Conservation (phyloP, 371 early-diverging fungal genomes). For the Mortierella sp. region DNA sequence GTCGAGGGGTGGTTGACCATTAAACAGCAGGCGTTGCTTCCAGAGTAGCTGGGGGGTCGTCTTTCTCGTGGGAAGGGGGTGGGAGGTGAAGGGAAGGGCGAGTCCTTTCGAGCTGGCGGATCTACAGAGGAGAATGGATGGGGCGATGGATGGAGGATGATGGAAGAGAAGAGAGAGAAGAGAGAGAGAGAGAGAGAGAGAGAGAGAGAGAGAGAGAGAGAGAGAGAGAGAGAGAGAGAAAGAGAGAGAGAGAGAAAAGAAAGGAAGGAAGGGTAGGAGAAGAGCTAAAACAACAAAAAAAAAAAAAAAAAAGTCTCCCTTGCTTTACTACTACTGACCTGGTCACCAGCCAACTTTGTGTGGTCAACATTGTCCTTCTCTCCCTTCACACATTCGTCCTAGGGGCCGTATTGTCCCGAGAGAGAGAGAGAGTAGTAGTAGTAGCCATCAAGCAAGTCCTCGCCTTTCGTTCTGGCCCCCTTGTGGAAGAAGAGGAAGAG, state of each 20-base stretch:
- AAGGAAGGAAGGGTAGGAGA: not conserved
- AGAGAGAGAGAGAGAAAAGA: conserved; percentile 3
- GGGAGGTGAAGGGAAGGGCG: too few relatives aligned
- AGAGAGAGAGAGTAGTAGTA: not conserved
- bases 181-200: not conserved
- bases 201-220: not conserved
- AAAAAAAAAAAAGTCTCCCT: too few relatives aligned
- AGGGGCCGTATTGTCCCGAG: not conserved
- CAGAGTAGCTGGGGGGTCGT: not conserved
- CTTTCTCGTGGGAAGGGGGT: not conserved
- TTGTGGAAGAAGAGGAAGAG: not conserved
- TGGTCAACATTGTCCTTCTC: too few relatives aligned
- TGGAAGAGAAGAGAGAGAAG: not conserved
- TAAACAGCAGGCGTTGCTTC: conserved; percentile 23
- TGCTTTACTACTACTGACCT: too few relatives aligned
- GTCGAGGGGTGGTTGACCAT: conserved; percentile 40
- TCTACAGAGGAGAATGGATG: not conserved
- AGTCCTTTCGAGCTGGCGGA: too few relatives aligned
- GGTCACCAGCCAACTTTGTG: too few relatives aligned
- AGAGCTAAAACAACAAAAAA: not conserved
- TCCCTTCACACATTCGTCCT: too few relatives aligned
- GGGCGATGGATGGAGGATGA: not conserved
- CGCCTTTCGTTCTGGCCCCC: not conserved
- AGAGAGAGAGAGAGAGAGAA: not conserved
- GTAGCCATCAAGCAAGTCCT: not conserved